Percentiles rank a stretch among this genome's conserved stretches.
These are phyloP conservation scores for Iberis amara DNA, from an alignment of 441 rosid genomes.

Conservation along the genomic window DNA sequence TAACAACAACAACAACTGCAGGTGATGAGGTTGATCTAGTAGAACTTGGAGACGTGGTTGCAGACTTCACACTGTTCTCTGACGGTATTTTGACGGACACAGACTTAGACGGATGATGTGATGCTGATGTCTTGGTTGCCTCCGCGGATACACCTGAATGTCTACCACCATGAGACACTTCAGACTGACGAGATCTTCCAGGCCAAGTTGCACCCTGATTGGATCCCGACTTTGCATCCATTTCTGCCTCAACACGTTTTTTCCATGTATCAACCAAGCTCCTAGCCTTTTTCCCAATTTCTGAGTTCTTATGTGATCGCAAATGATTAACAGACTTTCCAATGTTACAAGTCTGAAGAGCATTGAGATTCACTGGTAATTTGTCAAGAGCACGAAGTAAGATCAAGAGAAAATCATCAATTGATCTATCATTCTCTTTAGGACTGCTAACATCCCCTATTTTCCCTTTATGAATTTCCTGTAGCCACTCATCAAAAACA, in stretches of 20 bases:
- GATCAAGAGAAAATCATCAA: slow-evolving; percentile 69
- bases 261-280: slow-evolving; percentile 96
- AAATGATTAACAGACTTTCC: slow-evolving; percentile 94
- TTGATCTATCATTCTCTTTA: slow-evolving; percentile 62
- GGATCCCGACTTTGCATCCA: slow-evolving; percentile 75
- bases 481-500: slow-evolving; percentile 94
- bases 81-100: slow-evolving; percentile 50
- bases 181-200: slow-evolving; percentile 40
- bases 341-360: slow-evolving; percentile 85
- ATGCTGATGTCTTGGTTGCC: slow-evolving; percentile 52
- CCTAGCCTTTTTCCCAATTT: slow-evolving; percentile 88
- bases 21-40: slow-evolving; percentile 46
- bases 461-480: slow-evolving; percentile 88
- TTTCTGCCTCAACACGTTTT: slow-evolving; percentile 92
- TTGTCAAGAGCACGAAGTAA: slow-evolving; percentile 82
- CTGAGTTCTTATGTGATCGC: slow-evolving; percentile 69
- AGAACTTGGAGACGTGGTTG: slow-evolving; percentile 48
- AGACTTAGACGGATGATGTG: slow-evolving; percentile 57
- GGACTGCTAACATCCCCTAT: slow-evolving; percentile 61
- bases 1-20: slow-evolving; percentile 31
- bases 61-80: slow-evolving; percentile 46
- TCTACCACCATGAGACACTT: slow-evolving; percentile 48
- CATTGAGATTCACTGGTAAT: slow-evolving; percentile 84
- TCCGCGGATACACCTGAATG: slow-evolving; percentile 56
- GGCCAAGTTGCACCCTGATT: slow-evolving; percentile 61